These are phyloP conservation scores for Dictyostelium citrinum DNA, from an alignment of 78 protist genomes.

Conservation along the genomic window DNA sequence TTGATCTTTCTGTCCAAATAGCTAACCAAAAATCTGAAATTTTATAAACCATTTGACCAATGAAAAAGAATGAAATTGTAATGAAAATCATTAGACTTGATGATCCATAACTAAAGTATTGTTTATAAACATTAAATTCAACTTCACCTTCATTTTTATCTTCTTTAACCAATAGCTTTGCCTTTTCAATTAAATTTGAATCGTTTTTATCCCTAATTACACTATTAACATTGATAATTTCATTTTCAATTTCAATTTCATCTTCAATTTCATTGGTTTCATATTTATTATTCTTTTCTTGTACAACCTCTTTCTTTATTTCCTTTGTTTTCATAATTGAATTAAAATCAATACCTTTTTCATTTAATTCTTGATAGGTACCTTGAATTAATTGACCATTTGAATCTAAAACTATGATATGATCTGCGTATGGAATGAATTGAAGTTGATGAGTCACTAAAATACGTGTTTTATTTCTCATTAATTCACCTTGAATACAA, in stretches of 20 bases:
- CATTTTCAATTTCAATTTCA: background rate
- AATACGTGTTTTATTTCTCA: conserved; percentile 72
- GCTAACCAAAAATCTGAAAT: conserved; percentile 47
- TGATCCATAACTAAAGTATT: conserved; percentile 20
- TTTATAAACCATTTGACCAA: conserved; percentile 6
- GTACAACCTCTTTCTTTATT: background rate
- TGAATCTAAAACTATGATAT: conserved; percentile 65
- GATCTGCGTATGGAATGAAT: conserved; percentile 83
- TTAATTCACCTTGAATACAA: conserved; percentile 48
- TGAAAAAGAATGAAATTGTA: background rate
- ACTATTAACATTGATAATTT: background rate
- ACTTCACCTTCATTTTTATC: conserved; percentile 6
- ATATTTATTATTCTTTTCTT: too few species aligned
- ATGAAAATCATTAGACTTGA: background rate
- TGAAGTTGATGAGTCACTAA: conserved; percentile 88
- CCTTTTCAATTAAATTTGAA: background rate
- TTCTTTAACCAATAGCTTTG: conserved; percentile 41
- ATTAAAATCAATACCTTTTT: conserved; percentile 70
- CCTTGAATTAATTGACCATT: conserved; percentile 61
- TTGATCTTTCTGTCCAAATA: conserved; percentile 14
- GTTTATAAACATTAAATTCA: background rate
- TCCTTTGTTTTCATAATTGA: conserved; percentile 43
- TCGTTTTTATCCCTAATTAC: background rate
- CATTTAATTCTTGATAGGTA: conserved; percentile 52
- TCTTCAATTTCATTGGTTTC: background rate